A percentile compares a stretch with the other conserved stretches of the same genome.
These are phyloP conservation scores for Coemansia sp. DNA, from an alignment of 371 early-diverging fungal genomes.

Conservation along the genomic window DNA sequence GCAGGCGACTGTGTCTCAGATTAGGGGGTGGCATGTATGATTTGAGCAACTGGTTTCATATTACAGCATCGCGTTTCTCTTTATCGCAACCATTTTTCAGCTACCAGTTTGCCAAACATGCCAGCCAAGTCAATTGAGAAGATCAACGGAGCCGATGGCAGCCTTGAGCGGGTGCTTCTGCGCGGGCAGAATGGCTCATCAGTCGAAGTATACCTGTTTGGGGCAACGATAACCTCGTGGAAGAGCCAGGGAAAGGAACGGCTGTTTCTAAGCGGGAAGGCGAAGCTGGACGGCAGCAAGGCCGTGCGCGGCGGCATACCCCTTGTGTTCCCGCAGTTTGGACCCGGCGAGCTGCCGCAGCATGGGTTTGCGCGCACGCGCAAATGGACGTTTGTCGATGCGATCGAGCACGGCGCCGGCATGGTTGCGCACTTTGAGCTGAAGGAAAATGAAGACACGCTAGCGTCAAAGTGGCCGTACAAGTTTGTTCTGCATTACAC, in stretches of 20 bases:
- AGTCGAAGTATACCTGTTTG: conserved; percentile 48
- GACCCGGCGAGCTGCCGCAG: conserved; percentile 53
- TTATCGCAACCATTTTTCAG: conserved; percentile 1
- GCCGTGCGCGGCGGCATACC: conserved; percentile 59
- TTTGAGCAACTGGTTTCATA: not conserved
- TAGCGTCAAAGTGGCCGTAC: conserved; percentile 66
- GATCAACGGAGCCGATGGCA: conserved; percentile 28
- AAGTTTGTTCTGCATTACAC: conserved; percentile 78
- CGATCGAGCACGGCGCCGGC: conserved; percentile 55
- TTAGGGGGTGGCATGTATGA: not conserved
- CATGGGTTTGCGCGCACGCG: conserved; percentile 86
- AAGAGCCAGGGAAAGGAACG: conserved; percentile 49
- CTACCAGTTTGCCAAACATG: not conserved
- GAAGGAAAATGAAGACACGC: conserved; percentile 60
- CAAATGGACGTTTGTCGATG: conserved; percentile 64
- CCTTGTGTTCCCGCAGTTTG: conserved; percentile 57
- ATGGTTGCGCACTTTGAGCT: conserved; percentile 69
- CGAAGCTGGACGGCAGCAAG: conserved; percentile 51
- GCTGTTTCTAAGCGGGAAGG: conserved; percentile 52
- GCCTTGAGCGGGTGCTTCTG: conserved; percentile 37
- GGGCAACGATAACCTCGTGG: conserved; percentile 59
- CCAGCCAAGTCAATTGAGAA: conserved; percentile 22
- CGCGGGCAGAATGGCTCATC: conserved; percentile 19
- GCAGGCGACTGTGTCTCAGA: not conserved
- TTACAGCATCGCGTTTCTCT: not conserved